Conservation (phyloP, 2,329 filamentous ascomycete genomes). For the Blastomyces parvus region DNA sequence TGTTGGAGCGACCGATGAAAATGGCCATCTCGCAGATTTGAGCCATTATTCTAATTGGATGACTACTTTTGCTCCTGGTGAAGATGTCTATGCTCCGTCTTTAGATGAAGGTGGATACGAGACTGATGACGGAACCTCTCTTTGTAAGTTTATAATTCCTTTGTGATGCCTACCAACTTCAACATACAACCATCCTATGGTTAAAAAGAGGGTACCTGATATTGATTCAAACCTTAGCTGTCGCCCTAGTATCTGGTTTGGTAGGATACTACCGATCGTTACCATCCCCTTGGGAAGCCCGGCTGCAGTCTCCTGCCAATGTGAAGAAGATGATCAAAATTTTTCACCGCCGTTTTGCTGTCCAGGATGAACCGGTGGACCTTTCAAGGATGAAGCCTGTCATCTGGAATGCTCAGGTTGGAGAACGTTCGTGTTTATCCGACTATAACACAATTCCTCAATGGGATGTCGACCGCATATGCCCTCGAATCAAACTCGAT, state of each 20-base stretch:
- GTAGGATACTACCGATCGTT: neutral
- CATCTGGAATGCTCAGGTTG: slow-evolving; percentile 3
- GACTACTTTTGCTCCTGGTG: slow-evolving; percentile 2
- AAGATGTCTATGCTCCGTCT: neutral
- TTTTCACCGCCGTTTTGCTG: neutral
- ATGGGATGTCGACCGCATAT: neutral
- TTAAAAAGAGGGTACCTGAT: neutral
- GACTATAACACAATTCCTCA: neutral
- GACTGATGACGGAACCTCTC: neutral
- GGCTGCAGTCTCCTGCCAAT: neutral
- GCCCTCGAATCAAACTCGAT: neutral
- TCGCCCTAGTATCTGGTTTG: neutral
- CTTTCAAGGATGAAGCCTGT: neutral
- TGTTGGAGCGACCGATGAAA: neutral
- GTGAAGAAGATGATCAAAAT: slow-evolving; percentile 6
- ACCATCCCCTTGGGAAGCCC: neutral
- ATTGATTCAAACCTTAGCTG: neutral
- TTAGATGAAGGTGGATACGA: neutral
- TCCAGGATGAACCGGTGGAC: neutral
- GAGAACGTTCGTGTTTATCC: neutral
- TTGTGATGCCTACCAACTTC: neutral
- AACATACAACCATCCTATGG: neutral
- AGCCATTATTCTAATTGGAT: slow-evolving; percentile 2
- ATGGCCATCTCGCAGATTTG: neutral
- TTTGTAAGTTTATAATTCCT: neutral